A percentile compares a stretch with the other conserved stretches of the same genome.
Conservation (phyloP, 2,329 filamentous ascomycete genomes). For the Clarireedia paspali region DNA sequence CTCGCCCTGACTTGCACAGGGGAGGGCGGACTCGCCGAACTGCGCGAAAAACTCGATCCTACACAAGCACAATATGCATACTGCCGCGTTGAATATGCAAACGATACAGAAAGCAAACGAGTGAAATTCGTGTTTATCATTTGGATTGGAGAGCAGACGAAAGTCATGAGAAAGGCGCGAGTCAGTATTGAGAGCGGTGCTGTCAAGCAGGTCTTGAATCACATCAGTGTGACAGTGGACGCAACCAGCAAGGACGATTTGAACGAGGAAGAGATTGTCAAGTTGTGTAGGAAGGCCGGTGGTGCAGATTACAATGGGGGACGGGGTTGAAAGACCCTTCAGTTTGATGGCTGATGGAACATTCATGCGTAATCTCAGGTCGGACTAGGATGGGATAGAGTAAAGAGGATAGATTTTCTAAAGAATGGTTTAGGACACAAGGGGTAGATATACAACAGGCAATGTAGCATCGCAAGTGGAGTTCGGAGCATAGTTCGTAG, state of each 20-base stretch:
- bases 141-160: slow-evolving; percentile 59
- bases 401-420: not conserved
- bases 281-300: slow-evolving; percentile 55
- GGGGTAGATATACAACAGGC: not conserved
- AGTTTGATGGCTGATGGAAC: not conserved
- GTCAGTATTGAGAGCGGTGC: slow-evolving; percentile 60
- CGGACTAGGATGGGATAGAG: not conserved
- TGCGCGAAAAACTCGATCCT: slow-evolving; percentile 46
- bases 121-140: slow-evolving; percentile 62
- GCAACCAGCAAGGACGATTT: slow-evolving; percentile 53
- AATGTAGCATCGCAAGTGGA: not conserved
- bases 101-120: slow-evolving; percentile 60
- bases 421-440: too few relatives aligned
- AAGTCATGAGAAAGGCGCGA: slow-evolving; percentile 63
- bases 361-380: not conserved
- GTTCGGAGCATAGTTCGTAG: not conserved
- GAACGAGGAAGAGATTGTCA: slow-evolving; percentile 52
- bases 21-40: slow-evolving; percentile 51
- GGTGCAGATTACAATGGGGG: slow-evolving; percentile 67
- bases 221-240: slow-evolving; percentile 59
- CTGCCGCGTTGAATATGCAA: slow-evolving; percentile 59
- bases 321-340: slow-evolving; percentile 30
- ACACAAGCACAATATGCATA: slow-evolving; percentile 25
- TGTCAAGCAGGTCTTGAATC: slow-evolving; percentile 55
- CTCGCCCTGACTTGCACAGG: slow-evolving; percentile 50